Evolutionary conservation across 2,329 filamentous ascomycete species (phyloP).

Genomic region (Aureobasidium sp.): DNA sequence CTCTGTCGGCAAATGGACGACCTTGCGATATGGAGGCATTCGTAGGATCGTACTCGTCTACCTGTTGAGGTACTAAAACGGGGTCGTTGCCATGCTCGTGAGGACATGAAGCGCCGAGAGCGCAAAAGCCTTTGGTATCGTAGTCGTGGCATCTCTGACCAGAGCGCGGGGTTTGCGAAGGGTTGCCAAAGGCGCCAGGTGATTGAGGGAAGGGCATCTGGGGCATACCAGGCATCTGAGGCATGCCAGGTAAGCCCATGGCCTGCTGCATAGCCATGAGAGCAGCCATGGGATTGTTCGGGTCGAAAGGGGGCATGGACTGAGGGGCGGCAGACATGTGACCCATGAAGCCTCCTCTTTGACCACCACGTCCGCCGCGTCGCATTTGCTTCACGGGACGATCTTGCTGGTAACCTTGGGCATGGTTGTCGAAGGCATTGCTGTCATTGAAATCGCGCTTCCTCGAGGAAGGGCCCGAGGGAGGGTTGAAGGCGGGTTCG

Average conservation of each 20-base stretch:
- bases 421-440: constrained; percentile 32
- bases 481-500: constrained; percentile 21
- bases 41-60: constrained; percentile 53
- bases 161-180: constrained; percentile 21
- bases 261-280: constrained; percentile 54
- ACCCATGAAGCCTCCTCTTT: constrained; percentile 19
- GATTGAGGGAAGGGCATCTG: constrained; percentile 30
- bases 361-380: constrained; percentile 43
- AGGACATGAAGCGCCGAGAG: constrained; percentile 58
- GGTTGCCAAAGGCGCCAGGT: constrained; percentile 20
- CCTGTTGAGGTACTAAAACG: constrained; percentile 34
- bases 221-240: constrained; percentile 40
- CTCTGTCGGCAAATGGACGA: constrained; percentile 30
- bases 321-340: constrained; percentile 33
- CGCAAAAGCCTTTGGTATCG: constrained; percentile 65
- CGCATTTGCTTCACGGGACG: constrained; percentile 56
- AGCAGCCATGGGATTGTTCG: constrained; percentile 54
- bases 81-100: constrained; percentile 61
- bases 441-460: constrained; percentile 54
- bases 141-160: constrained; percentile 60
- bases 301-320: constrained; percentile 49
- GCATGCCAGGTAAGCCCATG: constrained; percentile 33
- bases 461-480: constrained; percentile 30
- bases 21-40: constrained; percentile 39
- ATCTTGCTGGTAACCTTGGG: constrained; percentile 28